Evolutionary conservation across 495 filamentous ascomycete species (phyloP).

Genomic region (Aspergillus nidulans): DNA sequence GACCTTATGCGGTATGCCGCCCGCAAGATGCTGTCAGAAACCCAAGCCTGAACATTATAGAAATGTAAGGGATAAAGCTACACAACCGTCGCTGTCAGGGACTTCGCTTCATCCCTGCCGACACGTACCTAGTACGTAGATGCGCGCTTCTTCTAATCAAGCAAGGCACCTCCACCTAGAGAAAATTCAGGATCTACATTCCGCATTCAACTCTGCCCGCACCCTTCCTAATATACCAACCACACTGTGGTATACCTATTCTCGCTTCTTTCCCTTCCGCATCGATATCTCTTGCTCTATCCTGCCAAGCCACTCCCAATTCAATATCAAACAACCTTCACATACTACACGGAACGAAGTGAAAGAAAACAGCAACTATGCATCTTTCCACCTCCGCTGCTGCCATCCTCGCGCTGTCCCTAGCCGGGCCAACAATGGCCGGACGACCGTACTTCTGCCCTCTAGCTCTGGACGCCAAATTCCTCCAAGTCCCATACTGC

Average conservation of each 20-base stretch:
- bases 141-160: background rate
- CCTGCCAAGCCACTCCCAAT: background rate
- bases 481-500: slow-evolving; percentile 37
- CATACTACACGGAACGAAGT: background rate
- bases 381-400: slow-evolving; percentile 16
- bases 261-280: background rate
- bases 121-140: background rate
- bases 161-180: background rate
- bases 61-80: slow-evolving; percentile 5
- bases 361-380: slow-evolving; percentile 16
- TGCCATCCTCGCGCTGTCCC: slow-evolving; percentile 20
- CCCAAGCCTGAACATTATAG: background rate
- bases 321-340: background rate
- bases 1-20: background rate
- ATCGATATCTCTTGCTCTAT: background rate
- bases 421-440: slow-evolving; percentile 20
- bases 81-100: background rate
- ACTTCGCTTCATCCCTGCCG: background rate
- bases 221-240: background rate
- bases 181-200: background rate
- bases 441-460: slow-evolving; percentile 29
- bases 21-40: background rate
- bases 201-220: background rate
- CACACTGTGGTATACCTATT: too few relatives aligned
- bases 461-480: slow-evolving; percentile 30